Conservation (phyloP, 2,329 filamentous ascomycete species). For the Metarhizium humberi region DNA sequence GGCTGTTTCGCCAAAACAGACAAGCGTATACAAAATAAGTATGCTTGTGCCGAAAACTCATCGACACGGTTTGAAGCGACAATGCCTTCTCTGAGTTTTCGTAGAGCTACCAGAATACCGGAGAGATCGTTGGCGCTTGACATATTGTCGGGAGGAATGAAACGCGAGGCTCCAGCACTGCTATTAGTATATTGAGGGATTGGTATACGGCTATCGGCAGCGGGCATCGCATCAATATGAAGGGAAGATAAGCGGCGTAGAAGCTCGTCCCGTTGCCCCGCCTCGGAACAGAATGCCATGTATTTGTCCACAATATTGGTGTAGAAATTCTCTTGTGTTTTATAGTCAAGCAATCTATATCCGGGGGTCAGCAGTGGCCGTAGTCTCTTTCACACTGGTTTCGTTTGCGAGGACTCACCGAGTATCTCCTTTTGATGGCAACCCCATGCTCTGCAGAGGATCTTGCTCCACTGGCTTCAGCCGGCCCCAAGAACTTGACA, state of each 20-base stretch:
- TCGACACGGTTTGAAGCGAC: slow-evolving; percentile 68
- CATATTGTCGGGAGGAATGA: slow-evolving; percentile 9
- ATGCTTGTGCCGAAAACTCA: slow-evolving; percentile 76
- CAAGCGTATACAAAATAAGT: slow-evolving; percentile 83
- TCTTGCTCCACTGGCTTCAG: slow-evolving; percentile 68
- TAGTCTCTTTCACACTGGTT: not conserved
- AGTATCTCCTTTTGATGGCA: slow-evolving; percentile 85
- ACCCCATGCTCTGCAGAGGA: slow-evolving; percentile 69
- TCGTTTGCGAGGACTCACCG: slow-evolving; percentile 42
- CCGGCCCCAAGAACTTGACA: slow-evolving; percentile 55
- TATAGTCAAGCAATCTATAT: slow-evolving; percentile 58
- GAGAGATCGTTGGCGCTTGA: slow-evolving; percentile 55
- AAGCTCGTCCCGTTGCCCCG: slow-evolving; percentile 62
- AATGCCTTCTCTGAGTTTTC: slow-evolving; percentile 86
- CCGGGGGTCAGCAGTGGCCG: not conserved
- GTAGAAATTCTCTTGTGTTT: slow-evolving; percentile 78
- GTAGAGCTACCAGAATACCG: slow-evolving; percentile 70
- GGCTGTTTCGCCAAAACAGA: slow-evolving; percentile 73
- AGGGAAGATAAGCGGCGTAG: slow-evolving; percentile 66
- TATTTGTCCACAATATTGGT: slow-evolving; percentile 81
- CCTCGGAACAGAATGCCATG: slow-evolving; percentile 76
- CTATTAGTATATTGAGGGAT: not conserved
- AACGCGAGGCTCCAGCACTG: slow-evolving; percentile 1
- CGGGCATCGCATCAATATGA: slow-evolving; percentile 8
- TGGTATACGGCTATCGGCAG: not conserved